A percentile compares a stretch with the other conserved stretches of the same genome.
phyloP scores from a whole-genome alignment of 768 basidiomycete genomes.

The Russula abietina region DNA sequence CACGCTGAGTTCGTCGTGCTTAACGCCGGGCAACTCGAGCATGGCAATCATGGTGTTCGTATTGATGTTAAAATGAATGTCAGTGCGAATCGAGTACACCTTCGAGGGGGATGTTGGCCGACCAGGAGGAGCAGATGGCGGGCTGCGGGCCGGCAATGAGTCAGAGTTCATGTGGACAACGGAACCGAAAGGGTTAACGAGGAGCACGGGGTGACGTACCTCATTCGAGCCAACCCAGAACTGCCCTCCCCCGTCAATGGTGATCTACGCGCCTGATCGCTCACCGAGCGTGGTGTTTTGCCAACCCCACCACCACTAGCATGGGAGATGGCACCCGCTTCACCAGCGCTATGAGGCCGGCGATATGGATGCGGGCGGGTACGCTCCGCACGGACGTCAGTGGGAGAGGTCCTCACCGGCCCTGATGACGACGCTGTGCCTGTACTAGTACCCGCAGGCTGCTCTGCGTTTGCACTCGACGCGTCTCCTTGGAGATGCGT shows the following conservation, averaged over 20 bases:
- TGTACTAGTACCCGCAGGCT: slow-evolving; percentile 11
- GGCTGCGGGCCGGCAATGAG: slow-evolving; percentile 17
- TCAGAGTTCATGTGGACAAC: slow-evolving; percentile 1
- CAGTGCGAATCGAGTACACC: slow-evolving; percentile 48
- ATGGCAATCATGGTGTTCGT: slow-evolving; percentile 49
- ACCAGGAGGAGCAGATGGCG: slow-evolving; percentile 12
- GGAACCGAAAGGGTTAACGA: neutral
- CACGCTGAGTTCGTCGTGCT: slow-evolving; percentile 50
- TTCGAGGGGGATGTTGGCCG: slow-evolving; percentile 7
- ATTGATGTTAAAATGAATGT: slow-evolving; percentile 51
- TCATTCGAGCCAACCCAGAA: slow-evolving; percentile 22
- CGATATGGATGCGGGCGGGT: slow-evolving; percentile 24
- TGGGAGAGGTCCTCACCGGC: slow-evolving; percentile 15
- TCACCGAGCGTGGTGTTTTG: slow-evolving; percentile 13
- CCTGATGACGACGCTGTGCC: slow-evolving; percentile 14
- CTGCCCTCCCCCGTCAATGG: slow-evolving; percentile 11
- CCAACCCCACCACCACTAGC: neutral
- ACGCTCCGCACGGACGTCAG: slow-evolving; percentile 15
- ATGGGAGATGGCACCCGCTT: neutral
- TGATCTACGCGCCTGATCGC: slow-evolving; percentile 17
- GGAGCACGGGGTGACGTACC: slow-evolving; percentile 18
- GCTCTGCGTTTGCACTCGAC: slow-evolving; percentile 13
- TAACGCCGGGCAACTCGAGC: slow-evolving; percentile 67
- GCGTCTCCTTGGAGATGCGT: slow-evolving; percentile 18
- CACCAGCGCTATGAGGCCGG: slow-evolving; percentile 22